Evolutionary conservation across 805 yeast species (phyloP).

Genomic region (Starmerella floris): DNA sequence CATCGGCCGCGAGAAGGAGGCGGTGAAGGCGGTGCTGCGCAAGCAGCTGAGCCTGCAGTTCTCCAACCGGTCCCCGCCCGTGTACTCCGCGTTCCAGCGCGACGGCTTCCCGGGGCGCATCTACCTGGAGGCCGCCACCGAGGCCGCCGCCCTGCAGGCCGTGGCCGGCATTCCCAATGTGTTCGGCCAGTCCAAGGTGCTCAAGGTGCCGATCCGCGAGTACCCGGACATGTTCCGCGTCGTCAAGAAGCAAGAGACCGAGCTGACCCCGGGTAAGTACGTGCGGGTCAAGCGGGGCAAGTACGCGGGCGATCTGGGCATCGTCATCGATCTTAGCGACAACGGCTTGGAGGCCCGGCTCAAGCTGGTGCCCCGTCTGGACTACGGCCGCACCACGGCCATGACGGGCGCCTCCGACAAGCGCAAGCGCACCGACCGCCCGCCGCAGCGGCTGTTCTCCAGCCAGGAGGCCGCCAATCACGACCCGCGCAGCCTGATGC

Average conservation of each 20-base stretch:
- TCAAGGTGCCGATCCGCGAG: conserved; percentile 83
- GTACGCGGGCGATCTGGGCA: conserved; percentile 83
- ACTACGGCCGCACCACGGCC: conserved; percentile 51
- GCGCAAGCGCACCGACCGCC: conserved; percentile 43
- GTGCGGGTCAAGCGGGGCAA: conserved; percentile 83
- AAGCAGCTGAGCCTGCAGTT: conserved; percentile 68
- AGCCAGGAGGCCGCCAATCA: conserved; percentile 78
- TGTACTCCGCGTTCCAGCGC: conserved; percentile 82
- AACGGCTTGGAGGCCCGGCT: conserved; percentile 92
- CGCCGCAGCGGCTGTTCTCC: conserved; percentile 74
- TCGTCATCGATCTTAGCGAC: conserved; percentile 84
- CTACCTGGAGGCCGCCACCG: conserved; percentile 85
- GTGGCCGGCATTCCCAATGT: conserved; percentile 82
- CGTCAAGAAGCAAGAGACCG: conserved; percentile 73
- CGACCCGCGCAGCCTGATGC: conserved; percentile 56
- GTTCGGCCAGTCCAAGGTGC: conserved; percentile 54
- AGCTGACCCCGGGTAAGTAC: conserved; percentile 80
- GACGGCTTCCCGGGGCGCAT: conserved; percentile 85
- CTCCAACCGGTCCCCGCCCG: conserved; percentile 66
- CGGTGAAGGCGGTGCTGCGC: conserved; percentile 71
- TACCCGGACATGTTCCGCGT: conserved; percentile 87
- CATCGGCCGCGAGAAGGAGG: conserved; percentile 83
- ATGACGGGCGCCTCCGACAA: conserved; percentile 37
- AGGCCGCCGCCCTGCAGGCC: conserved; percentile 82
- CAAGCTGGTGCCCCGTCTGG: conserved; percentile 83